Base-by-base conservation (phyloP, 257 asterid species). In the Nicotiana benthamiana region DNA sequence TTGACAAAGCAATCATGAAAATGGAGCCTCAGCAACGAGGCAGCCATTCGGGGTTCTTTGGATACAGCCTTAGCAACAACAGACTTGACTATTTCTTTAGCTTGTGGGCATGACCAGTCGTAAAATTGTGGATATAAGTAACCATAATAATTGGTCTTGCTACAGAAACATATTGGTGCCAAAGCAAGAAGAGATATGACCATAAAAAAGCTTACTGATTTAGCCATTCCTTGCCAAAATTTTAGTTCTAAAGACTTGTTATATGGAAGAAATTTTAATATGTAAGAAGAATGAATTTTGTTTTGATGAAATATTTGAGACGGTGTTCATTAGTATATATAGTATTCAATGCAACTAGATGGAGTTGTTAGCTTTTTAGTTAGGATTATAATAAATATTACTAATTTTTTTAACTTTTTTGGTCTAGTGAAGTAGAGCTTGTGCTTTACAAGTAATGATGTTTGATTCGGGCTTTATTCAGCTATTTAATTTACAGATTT, bases 1-100 rank as follows among this genome's bases (percentile, higher is more conserved):
- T 92, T 88, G 75, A 93, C 97, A 83, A 94, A 94, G 85, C 98
- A 94, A 83, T 94, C 98, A 53, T 94, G 98, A 66, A 94, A 94
- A 83, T 93, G 97, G 40, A 94, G 97, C 87, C 97, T 85, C 13
- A 93, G 70, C 66, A 94, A 92, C 16, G 98, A 91, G 78, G 98
- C 98, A 56, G 97, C 98, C 97, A 94, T 93, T 28, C 98, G 93
- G 6, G 95, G 89, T 76, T 94, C 97, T 84, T 27, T 88, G 9
- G 91, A 89, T 10, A 94, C 96, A 1, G 94, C 97, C 70, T 91
- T 89, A 0, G 97, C 92, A 51, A 94, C 96, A 53, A 93, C 36
- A 28, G 94, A 89, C 81, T 83, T 85, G 1, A 94, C 90, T 7
- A 94, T 91, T 28, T 89, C 83, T 61, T 61, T 88, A 0, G 97